phyloP scores from a whole-genome alignment of 345 rosid species.

The Physaria fendleri region DNA sequence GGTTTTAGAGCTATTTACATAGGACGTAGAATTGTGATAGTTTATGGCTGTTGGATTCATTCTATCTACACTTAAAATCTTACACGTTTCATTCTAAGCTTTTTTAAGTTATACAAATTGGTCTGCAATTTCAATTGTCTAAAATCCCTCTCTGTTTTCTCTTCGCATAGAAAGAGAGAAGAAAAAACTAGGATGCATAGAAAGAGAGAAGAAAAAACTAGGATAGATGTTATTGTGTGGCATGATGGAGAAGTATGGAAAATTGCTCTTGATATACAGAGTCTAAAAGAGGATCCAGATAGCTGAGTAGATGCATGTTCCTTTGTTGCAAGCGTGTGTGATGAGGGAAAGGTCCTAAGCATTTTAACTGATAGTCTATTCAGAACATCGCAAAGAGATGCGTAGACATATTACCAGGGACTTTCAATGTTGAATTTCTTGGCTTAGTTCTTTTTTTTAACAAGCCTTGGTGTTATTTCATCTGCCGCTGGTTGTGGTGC shows the following conservation, averaged over 20 bases:
- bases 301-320: constrained; percentile 94
- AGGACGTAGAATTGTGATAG: constrained; percentile 25
- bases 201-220: constrained; percentile 82
- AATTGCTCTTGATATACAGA: constrained; percentile 92
- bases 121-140: not conserved
- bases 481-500: too few species aligned
- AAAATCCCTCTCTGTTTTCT: not conserved
- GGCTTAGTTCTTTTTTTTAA: too few species aligned
- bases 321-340: constrained; percentile 70
- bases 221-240: constrained; percentile 99
- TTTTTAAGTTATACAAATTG: not conserved
- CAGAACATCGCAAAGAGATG: too few species aligned
- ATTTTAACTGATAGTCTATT: too few species aligned
- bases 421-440: too few species aligned
- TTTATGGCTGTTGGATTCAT: not conserved
- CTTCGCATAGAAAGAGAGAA: constrained; percentile 59
- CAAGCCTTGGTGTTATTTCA: too few species aligned
- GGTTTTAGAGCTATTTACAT: constrained; percentile 71
- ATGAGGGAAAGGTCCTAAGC: constrained; percentile 77
- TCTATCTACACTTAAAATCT: constrained; percentile 6
- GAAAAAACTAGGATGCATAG: constrained; percentile 83
- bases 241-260: constrained; percentile 96
- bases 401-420: too few species aligned
- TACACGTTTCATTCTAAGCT: too few species aligned
- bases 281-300: constrained; percentile 71